Base-by-base conservation (phyloP, 257 asterid species). In the Lantana camara region DNA sequence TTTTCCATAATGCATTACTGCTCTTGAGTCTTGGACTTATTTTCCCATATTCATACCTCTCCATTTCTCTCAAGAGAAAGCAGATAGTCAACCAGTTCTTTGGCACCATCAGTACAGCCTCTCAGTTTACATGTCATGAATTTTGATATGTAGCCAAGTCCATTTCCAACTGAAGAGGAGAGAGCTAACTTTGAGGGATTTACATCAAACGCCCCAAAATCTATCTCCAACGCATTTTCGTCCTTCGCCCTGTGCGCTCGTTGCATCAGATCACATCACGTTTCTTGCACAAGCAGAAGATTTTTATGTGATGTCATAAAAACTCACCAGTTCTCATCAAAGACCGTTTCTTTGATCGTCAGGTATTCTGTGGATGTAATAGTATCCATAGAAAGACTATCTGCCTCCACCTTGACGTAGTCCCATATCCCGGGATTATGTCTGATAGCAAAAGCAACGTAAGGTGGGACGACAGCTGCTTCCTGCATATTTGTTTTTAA, bases 401-500 rank as follows among this genome's bases (percentile, higher is more conserved):
- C 87, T 0, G 83, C 81, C 8, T 87, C 80, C 75, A 90, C 95
- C 77, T 81, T 87, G 27, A 82, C 85, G 49, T 84, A 87, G 49
- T 80, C 95, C 82, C 89, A 85, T 48, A 77, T 65, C 49, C 96
- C 97, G 14, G 92, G 96, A 73, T 63, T 75, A 56, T 80, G 82
- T 72, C 96, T 80, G 47, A 80, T 74, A 60, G 95, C 88, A 62
- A 90, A 83, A 34, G 95, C 97, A 67, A 85, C 90, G 64, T 70
- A 52, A 59, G 95, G 96, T 17, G 92, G 95, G 16, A 90, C 88
- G 64, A 87, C 80, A 9, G 82, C 85, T 46, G 92, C 96, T 84
- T 87, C 96, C 95, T 86, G 93, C 77, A 66, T 56, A 48, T 30
- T 61, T 73, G 4, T 16, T 53, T 50, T 19, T 38, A 20, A 32